Conservation (phyloP, 495 filamentous ascomycete species). For the Parmelia sp. region DNA sequence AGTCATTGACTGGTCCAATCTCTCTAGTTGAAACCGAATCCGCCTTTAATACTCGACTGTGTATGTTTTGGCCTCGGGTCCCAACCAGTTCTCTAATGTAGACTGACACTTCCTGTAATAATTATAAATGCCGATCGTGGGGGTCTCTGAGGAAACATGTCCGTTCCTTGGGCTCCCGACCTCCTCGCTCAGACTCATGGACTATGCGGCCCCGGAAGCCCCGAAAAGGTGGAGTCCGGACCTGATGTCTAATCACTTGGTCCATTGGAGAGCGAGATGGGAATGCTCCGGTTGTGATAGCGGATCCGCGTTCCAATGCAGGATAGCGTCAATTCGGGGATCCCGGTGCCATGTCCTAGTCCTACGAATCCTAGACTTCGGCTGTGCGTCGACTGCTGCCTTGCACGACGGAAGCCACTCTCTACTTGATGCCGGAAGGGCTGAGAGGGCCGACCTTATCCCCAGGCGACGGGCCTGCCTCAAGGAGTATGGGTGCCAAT, state of each 20-base stretch:
- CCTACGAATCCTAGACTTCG: not conserved
- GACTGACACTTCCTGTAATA: too few relatives aligned
- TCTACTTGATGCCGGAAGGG: not conserved
- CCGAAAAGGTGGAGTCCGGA: not conserved
- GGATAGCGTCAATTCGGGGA: not conserved
- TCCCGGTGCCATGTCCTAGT: not conserved
- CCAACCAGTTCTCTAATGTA: too few relatives aligned
- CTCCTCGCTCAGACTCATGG: not conserved
- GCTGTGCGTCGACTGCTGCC: not conserved
- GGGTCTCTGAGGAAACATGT: too few relatives aligned
- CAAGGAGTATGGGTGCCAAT: not conserved
- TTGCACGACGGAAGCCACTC: not conserved
- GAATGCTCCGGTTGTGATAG: not conserved
- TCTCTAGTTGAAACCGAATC: too few relatives aligned
- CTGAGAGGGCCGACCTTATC: not conserved
- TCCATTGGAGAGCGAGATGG: not conserved
- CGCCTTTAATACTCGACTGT: too few relatives aligned
- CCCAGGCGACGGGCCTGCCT: not conserved
- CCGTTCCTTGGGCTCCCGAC: too few relatives aligned
- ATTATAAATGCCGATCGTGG: too few relatives aligned
- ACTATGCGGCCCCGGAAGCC: not conserved
- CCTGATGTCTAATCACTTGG: not conserved
- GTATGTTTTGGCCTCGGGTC: too few relatives aligned
- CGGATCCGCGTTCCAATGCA: not conserved
- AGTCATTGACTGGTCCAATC: too few relatives aligned